Evolutionary conservation across 768 basidiomycete genomes (phyloP).

Genomic region (Clitopilus hobsonii): DNA sequence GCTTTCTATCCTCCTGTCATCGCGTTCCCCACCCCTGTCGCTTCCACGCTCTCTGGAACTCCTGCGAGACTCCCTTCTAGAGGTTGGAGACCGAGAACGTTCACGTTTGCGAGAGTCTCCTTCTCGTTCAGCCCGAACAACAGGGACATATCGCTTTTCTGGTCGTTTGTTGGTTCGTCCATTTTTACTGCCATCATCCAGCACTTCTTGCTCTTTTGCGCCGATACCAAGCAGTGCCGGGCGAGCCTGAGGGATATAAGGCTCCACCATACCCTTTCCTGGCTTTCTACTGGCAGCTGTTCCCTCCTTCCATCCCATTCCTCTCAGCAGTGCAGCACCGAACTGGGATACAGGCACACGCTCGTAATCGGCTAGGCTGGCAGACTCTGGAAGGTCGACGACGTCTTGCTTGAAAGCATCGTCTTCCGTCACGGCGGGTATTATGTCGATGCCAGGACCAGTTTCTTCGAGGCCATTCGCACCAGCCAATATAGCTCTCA

Average conservation of each 20-base stretch:
- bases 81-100: constrained; percentile 34
- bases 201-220: constrained; percentile 78
- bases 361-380: constrained; percentile 81
- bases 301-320: constrained; percentile 96
- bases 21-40: constrained; percentile 12
- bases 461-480: constrained; percentile 35
- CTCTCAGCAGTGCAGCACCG: constrained; percentile 86
- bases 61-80: constrained; percentile 41
- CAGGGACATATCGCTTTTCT: constrained; percentile 80
- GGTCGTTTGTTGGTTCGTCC: constrained; percentile 38
- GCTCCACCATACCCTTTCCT: constrained; percentile 61
- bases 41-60: constrained; percentile 37
- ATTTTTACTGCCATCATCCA: constrained; percentile 65
- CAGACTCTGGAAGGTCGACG: constrained; percentile 66
- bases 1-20: constrained; percentile 9
- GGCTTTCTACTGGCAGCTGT: constrained; percentile 62
- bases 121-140: constrained; percentile 66
- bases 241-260: constrained; percentile 77
- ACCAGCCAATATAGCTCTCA: constrained; percentile 72
- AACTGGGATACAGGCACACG: constrained; percentile 91
- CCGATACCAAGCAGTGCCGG: constrained; percentile 91
- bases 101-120: constrained; percentile 23
- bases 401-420: constrained; percentile 87
- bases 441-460: constrained; percentile 52
- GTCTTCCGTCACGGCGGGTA: constrained; percentile 62